Evolutionary conservation across 805 yeast species (phyloP), one percentile per base, ranked within the genome.

Genomic region (Brettanomyces anomalus): DNA sequence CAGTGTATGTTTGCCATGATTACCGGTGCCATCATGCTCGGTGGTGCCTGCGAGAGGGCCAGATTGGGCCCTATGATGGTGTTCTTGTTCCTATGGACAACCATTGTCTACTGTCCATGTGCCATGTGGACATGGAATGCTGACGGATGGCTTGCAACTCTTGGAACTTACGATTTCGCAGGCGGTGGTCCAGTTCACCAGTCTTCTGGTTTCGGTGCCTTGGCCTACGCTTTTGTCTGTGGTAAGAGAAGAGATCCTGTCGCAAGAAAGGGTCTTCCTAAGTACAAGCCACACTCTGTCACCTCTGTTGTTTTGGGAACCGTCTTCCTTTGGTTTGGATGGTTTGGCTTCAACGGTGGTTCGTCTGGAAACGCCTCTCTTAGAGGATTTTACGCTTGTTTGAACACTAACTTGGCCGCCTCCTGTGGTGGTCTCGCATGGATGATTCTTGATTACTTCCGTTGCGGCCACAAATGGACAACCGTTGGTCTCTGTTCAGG

Each of bases 291-390:
- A 34, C 97, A 90, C 62, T 83, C 93, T 18, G 95, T 90, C 33
- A 76, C 95, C 7, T 77, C 88, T 38, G 86, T 88, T 45, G 96
- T 89, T 15, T 67, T 93, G 45, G 98, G 98, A 43, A 88, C 97
- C 17, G 82, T 86, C 11, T 85, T 93, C 70, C 75, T 93, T 54
- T 90, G 97, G 96, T 88, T 93, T 56, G 98, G 97, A 32, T 93
- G 98, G 98, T 88, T 88, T 58, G 97, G 96, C 34, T 93, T 93
- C 79, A 93, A 93, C 74, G 97, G 96, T 65, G 97, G 97, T 56
- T 87, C 96, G 39, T 85, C 97, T 40, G 97, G 96, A 64, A 83
- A 87, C 60, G 85, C 96, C 32, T 67, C 90, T 48, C 79, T 93
- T 61, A 82, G 97, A 68, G 89, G 96, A 45, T 86, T 87, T 84